Percentiles rank a stretch among this genome's conserved stretches.
These are phyloP conservation scores for Phytophthora citrophthora DNA, from an alignment of 352 stramenopile genomes.

Conservation along the genomic window DNA sequence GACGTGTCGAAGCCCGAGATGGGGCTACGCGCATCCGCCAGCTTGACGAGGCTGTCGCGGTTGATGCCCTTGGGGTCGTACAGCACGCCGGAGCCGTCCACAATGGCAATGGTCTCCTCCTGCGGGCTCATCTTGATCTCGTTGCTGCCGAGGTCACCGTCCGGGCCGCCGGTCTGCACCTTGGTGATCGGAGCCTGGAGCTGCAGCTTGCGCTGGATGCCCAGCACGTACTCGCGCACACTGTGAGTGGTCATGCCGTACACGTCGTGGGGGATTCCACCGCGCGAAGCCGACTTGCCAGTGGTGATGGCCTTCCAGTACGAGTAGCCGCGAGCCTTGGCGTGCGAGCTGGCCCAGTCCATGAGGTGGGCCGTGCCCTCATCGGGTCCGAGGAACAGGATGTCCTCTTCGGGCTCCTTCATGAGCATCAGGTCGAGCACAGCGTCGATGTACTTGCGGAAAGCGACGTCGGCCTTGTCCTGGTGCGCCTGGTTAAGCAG, in stretches of 20 bases:
- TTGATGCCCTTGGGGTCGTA: conserved; percentile 96
- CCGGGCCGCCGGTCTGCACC: conserved; percentile 96
- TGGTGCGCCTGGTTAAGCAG: conserved; percentile 93
- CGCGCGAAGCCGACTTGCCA: conserved; percentile 93
- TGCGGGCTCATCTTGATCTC: conserved; percentile 97
- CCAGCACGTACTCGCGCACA: conserved; percentile 96
- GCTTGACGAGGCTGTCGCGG: conserved; percentile 90
- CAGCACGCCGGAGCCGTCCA: conserved; percentile 94
- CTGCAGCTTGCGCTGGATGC: conserved; percentile 91
- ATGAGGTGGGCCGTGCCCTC: conserved; percentile 98
- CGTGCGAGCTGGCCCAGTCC: conserved; percentile 95
- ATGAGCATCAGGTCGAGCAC: conserved; percentile 97
- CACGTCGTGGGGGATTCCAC: conserved; percentile 98
- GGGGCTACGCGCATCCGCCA: conserved; percentile 88
- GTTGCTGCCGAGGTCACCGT: conserved; percentile 98
- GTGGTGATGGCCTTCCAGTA: conserved; percentile 97
- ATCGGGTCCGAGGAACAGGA: conserved; percentile 98
- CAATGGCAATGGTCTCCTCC: conserved; percentile 96
- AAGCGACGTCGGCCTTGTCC: conserved; percentile 87
- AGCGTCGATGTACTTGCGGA: conserved; percentile 97
- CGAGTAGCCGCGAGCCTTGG: conserved; percentile 92
- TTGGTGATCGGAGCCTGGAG: conserved; percentile 95
- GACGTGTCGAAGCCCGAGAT: conserved; percentile 91
- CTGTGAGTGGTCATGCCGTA: conserved; percentile 98
- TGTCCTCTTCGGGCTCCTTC: conserved; percentile 94